Evolutionary conservation across 768 basidiomycete species (phyloP).

Genomic region (Lactarius pseudohatsudake): DNA sequence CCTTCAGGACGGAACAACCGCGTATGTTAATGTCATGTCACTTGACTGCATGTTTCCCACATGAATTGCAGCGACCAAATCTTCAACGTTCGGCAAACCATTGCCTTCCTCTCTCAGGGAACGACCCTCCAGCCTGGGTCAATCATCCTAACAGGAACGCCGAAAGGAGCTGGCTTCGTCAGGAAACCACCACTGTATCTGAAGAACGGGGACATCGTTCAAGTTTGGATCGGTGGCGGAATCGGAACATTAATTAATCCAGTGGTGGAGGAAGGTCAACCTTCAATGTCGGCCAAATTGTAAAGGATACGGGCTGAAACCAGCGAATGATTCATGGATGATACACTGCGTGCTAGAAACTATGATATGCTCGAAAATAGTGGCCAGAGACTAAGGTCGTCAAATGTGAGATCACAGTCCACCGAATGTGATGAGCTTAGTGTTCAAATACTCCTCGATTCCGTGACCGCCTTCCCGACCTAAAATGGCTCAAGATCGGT

Average conservation of each 20-base stretch:
- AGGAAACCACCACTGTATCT: conserved; percentile 68
- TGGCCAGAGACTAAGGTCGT: neutral
- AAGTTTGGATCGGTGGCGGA: conserved; percentile 65
- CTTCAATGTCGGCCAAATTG: conserved; percentile 40
- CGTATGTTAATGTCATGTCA: conserved; percentile 46
- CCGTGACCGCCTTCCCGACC: conserved; percentile 90
- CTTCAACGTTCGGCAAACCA: conserved; percentile 73
- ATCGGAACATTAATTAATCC: conserved; percentile 80
- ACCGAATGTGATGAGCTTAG: conserved; percentile 79
- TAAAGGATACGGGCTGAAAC: conserved; percentile 28
- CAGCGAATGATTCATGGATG: neutral
- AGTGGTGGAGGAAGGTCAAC: conserved; percentile 63
- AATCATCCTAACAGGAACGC: conserved; percentile 81
- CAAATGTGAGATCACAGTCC: conserved; percentile 45
- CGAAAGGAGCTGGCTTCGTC: conserved; percentile 79
- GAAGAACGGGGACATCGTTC: conserved; percentile 71
- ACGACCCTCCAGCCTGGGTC: conserved; percentile 82
- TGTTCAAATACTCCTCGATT: conserved; percentile 85
- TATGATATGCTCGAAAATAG: neutral
- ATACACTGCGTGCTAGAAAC: neutral
- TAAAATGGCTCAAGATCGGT: conserved; percentile 21
- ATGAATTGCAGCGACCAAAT: conserved; percentile 64
- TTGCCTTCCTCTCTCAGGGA: conserved; percentile 80
- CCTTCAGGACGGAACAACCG: conserved; percentile 77
- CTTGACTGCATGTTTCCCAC: neutral